Conservation (phyloP, 164 flowering plant species). For the Stephania yunnanensis region DNA sequence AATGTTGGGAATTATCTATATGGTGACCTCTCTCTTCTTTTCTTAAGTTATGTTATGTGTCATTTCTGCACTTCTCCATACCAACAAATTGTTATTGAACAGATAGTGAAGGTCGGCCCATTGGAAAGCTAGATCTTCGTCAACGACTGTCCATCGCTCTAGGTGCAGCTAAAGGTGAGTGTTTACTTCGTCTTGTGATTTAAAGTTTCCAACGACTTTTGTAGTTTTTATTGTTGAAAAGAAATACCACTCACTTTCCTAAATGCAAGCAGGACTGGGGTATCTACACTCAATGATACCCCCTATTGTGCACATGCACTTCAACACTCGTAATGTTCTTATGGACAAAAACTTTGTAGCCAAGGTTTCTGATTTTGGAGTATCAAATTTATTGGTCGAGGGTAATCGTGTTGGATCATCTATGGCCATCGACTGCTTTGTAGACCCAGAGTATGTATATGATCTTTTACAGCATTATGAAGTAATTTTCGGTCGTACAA, state of each 20-base stretch:
- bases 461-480: neutral
- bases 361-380: conserved; percentile 48
- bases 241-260: neutral
- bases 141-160: conserved; percentile 37
- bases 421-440: conserved; percentile 29
- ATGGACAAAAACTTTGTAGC: conserved; percentile 35
- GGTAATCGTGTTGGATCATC: conserved; percentile 32
- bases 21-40: conserved; percentile 25
- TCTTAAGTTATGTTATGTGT: neutral
- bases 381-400: conserved; percentile 28
- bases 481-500: neutral
- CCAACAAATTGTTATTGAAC: conserved; percentile 5
- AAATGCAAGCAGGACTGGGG: conserved; percentile 31
- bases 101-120: conserved; percentile 41
- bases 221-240: neutral
- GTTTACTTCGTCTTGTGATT: neutral
- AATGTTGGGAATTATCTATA: conserved; percentile 39
- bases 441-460: conserved; percentile 37
- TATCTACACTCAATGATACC: conserved; percentile 40
- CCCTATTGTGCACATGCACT: conserved; percentile 40
- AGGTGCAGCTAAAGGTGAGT: conserved; percentile 46
- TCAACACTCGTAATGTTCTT: conserved; percentile 44
- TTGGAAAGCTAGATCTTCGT: conserved; percentile 33
- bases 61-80: neutral
- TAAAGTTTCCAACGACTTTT: neutral